These are phyloP conservation scores for Emericellopsis terricola DNA, from an alignment of 495 filamentous ascomycete species.

Conservation along the genomic window DNA sequence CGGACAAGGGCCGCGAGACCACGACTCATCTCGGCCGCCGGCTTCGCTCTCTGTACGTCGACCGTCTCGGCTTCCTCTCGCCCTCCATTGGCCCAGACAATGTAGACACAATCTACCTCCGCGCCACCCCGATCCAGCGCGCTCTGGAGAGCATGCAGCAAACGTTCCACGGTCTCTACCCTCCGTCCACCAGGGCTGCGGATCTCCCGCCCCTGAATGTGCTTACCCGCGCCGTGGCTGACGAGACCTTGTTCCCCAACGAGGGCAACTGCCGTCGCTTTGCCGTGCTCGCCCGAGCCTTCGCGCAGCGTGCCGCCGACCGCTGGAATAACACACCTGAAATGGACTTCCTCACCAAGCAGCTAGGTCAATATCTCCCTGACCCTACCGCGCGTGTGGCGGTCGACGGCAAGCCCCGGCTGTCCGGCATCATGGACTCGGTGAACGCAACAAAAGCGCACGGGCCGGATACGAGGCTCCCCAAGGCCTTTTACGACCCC, in stretches of 20 bases:
- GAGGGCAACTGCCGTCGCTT: constrained; percentile 73
- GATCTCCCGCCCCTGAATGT: constrained; percentile 55
- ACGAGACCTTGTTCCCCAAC: constrained; percentile 90
- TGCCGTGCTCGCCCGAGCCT: constrained; percentile 57
- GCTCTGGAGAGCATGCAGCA: constrained; percentile 83
- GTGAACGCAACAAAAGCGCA: constrained; percentile 80
- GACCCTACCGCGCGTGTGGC: constrained; percentile 44
- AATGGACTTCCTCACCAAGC: constrained; percentile 64
- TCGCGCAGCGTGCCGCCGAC: constrained; percentile 63
- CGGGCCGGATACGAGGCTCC: constrained; percentile 58
- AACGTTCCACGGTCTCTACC: constrained; percentile 79
- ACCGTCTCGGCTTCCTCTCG: constrained; percentile 76
- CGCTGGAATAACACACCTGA: constrained; percentile 70
- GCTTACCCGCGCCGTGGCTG: constrained; percentile 46
- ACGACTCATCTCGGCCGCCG: constrained; percentile 67
- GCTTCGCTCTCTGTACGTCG: constrained; percentile 68
- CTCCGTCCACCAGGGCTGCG: constrained; percentile 38
- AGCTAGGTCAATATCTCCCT: constrained; percentile 74
- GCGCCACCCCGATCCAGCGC: constrained; percentile 67
- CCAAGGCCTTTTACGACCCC: constrained; percentile 72
- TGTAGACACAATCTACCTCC: constrained; percentile 62
- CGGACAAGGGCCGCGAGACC: constrained; percentile 69
- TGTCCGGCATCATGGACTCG: constrained; percentile 87
- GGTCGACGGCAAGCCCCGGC: constrained; percentile 66
- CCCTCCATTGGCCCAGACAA: constrained; percentile 32